phyloP scores from a whole-genome alignment of 805 yeast genomes.

The Kluyveromyces dobzhanskii region DNA sequence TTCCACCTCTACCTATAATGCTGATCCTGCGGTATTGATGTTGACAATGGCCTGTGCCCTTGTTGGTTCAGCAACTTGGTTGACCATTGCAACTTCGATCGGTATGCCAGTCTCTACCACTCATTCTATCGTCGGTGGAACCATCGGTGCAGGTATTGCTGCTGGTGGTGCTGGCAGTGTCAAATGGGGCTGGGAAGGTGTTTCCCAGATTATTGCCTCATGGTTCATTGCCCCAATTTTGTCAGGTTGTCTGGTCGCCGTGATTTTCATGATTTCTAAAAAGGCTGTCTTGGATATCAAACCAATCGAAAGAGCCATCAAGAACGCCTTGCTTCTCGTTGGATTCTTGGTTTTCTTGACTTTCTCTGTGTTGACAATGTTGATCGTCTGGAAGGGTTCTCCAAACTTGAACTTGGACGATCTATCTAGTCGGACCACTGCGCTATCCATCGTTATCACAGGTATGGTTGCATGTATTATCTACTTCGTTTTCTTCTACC shows the following conservation, averaged over 20 bases:
- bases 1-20: slow-evolving; percentile 39
- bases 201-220: slow-evolving; percentile 64
- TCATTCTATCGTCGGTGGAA: slow-evolving; percentile 69
- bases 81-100: slow-evolving; percentile 53
- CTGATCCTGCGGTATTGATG: slow-evolving; percentile 64
- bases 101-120: slow-evolving; percentile 81
- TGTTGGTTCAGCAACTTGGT: slow-evolving; percentile 66
- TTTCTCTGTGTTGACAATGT: slow-evolving; percentile 59
- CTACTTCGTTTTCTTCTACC: slow-evolving; percentile 48
- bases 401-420: slow-evolving; percentile 53
- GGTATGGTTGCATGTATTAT: slow-evolving; percentile 48
- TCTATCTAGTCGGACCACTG: slow-evolving; percentile 43
- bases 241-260: slow-evolving; percentile 56
- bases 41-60: slow-evolving; percentile 68
- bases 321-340: slow-evolving; percentile 48
- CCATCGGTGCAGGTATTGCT: slow-evolving; percentile 69
- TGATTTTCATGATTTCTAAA: slow-evolving; percentile 52
- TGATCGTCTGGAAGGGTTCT: slow-evolving; percentile 76
- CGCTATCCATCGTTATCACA: slow-evolving; percentile 56
- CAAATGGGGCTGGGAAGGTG: slow-evolving; percentile 71
- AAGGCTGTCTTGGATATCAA: slow-evolving; percentile 46
- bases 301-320: slow-evolving; percentile 37
- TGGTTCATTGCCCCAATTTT: slow-evolving; percentile 73
- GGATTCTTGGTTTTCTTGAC: slow-evolving; percentile 56
- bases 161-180: slow-evolving; percentile 54